Evolutionary conservation across 2,329 filamentous ascomycete species (phyloP).

Genomic region (Pseudogymnoascus sp.): DNA sequence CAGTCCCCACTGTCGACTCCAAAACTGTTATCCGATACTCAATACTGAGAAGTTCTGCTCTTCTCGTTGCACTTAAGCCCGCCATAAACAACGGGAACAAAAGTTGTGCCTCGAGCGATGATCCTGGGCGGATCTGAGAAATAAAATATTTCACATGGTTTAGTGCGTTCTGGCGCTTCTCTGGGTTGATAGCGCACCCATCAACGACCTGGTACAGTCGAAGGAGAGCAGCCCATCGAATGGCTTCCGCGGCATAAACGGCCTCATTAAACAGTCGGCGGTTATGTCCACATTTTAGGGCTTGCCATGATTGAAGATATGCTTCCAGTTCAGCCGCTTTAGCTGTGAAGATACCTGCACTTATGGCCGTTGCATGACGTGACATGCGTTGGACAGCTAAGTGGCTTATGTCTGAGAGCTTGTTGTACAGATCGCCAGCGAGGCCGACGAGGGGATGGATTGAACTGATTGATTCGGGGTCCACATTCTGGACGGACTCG

Average conservation of each 20-base stretch:
- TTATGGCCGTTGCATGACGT: background rate
- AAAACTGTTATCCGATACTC: constrained; percentile 10
- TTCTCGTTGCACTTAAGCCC: constrained; percentile 1
- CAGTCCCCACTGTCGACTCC: constrained; percentile 9
- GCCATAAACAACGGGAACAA: constrained; percentile 13
- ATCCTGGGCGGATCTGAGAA: constrained; percentile 10
- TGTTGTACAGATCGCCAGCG: constrained; percentile 4
- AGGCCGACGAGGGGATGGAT: constrained; percentile 8
- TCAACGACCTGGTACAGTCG: constrained; percentile 12
- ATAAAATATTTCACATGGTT: constrained; percentile 5
- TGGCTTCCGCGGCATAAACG: constrained; percentile 8
- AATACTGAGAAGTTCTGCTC: constrained; percentile 6
- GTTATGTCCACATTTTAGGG: background rate
- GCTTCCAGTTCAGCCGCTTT: background rate
- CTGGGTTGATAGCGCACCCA: constrained; percentile 8
- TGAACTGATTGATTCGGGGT: background rate
- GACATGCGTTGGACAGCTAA: background rate
- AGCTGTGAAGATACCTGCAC: background rate
- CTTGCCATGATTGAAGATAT: background rate
- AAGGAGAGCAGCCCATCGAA: constrained; percentile 12
- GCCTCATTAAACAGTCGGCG: background rate
- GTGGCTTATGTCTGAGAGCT: background rate
- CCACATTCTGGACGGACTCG: background rate
- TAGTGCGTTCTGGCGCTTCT: background rate
- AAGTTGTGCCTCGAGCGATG: constrained; percentile 8